Conservation (phyloP, 768 basidiomycete genomes). For the Boletus bicolor region DNA sequence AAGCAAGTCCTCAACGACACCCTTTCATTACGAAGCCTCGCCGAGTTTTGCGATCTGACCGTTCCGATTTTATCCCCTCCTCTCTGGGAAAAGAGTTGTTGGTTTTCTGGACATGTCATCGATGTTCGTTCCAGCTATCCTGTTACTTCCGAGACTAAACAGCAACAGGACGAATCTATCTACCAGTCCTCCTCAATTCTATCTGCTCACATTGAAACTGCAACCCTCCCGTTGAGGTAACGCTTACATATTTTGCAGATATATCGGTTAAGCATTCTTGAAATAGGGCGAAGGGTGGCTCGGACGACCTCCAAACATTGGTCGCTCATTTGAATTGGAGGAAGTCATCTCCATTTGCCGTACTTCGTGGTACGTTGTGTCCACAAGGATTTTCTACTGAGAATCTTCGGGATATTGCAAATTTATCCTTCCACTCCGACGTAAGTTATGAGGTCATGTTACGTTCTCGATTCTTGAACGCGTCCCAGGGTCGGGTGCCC, state of each 20-base stretch:
- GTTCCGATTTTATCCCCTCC: conserved; percentile 49
- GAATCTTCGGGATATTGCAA: conserved; percentile 30
- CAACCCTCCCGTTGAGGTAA: conserved; percentile 59
- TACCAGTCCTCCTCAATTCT: conserved; percentile 59
- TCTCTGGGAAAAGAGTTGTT: conserved; percentile 39
- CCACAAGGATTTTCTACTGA: conserved; percentile 28
- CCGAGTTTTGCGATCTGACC: conserved; percentile 47
- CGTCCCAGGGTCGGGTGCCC: conserved; percentile 16
- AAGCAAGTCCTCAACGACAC: conserved; percentile 60
- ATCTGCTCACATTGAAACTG: conserved; percentile 55
- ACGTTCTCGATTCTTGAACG: neutral
- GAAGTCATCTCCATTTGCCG: conserved; percentile 50
- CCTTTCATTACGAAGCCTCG: conserved; percentile 49
- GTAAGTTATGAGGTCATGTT: conserved; percentile 14
- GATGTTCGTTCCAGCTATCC: conserved; percentile 17
- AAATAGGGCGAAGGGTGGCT: conserved; percentile 34
- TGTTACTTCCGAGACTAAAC: conserved; percentile 9
- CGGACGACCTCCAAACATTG: conserved; percentile 43
- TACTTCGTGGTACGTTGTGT: conserved; percentile 56
- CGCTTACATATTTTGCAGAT: neutral
- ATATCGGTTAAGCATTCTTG: neutral
- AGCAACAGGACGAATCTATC: conserved; percentile 29
- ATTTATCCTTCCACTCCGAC: conserved; percentile 39
- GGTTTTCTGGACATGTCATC: conserved; percentile 20
- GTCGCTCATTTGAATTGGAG: conserved; percentile 51